Evolutionary conservation across 139 green algal species (phyloP).

Genomic region (Chlorella vulgaris): DNA sequence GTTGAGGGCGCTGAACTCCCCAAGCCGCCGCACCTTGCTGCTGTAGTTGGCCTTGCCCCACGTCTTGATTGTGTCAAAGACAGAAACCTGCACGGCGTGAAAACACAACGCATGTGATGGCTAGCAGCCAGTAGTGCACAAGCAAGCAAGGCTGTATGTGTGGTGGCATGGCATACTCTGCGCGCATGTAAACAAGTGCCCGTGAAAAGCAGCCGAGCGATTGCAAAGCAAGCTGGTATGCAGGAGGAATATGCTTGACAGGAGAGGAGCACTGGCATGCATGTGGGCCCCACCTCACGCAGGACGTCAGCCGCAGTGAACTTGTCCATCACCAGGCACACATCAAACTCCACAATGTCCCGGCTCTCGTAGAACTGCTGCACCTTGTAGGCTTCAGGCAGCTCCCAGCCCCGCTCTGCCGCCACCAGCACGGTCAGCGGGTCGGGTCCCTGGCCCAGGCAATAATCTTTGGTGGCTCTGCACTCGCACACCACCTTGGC

Average conservation of each 20-base stretch:
- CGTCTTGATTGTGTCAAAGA: conserved; percentile 74
- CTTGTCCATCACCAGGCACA: conserved; percentile 88
- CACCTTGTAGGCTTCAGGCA: conserved; percentile 41
- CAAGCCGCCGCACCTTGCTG: conserved; percentile 69
- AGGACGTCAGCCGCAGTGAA: conserved; percentile 85
- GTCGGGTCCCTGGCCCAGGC: conserved; percentile 69
- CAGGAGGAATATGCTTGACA: no score
- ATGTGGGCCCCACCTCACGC: conserved; percentile 7
- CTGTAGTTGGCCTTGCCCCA: conserved; percentile 59
- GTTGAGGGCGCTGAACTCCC: conserved; percentile 65
- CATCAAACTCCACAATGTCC: conserved; percentile 76
- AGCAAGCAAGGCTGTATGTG: no score
- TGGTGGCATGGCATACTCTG: no score
- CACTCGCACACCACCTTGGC: not conserved
- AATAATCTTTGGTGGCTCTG: conserved; percentile 70
- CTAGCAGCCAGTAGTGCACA: not conserved
- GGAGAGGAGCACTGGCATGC: no score
- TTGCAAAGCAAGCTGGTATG: no score
- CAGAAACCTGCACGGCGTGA: conserved; percentile 54
- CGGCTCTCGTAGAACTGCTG: conserved; percentile 54
- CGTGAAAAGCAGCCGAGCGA: no score
- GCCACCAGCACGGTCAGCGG: conserved; percentile 38
- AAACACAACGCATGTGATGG: not conserved
- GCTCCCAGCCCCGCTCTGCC: conserved; percentile 35
- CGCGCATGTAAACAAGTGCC: no score